These are phyloP conservation scores for Alternaria angustiovoidea DNA, from an alignment of 2,329 filamentous ascomycete species.

Conservation along the genomic window DNA sequence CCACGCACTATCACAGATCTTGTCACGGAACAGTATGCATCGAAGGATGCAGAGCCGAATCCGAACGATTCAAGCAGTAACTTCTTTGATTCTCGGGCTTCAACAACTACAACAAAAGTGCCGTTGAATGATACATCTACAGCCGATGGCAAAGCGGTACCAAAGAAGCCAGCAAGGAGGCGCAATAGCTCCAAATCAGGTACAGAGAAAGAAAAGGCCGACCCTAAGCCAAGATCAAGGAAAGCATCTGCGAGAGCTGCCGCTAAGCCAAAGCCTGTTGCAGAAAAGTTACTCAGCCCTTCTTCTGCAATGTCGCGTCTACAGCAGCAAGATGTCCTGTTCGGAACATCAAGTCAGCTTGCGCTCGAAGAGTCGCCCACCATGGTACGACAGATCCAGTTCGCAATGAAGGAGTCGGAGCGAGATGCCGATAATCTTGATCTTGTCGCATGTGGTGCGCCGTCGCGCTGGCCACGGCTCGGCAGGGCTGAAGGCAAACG, in stretches of 20 bases:
- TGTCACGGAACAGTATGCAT: constrained; percentile 47
- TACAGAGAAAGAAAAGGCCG: constrained; percentile 26
- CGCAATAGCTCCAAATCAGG: constrained; percentile 30
- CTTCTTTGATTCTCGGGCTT: constrained; percentile 37
- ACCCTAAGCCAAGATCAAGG: constrained; percentile 31
- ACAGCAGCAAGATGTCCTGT: constrained; percentile 47
- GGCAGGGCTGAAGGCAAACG: constrained; percentile 30
- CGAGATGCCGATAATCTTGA: constrained; percentile 19
- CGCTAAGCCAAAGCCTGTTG: constrained; percentile 37
- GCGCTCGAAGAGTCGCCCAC: constrained; percentile 49
- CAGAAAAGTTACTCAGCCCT: constrained; percentile 51
- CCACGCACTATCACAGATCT: constrained; percentile 51
- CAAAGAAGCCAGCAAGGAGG: constrained; percentile 32
- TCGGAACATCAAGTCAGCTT: constrained; percentile 53
- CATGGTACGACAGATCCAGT: constrained; percentile 46
- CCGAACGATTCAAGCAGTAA: constrained; percentile 19
- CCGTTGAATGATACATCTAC: constrained; percentile 37
- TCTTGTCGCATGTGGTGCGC: not conserved
- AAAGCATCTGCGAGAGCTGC: constrained; percentile 35
- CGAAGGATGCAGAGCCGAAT: constrained; percentile 16
- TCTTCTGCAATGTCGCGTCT: constrained; percentile 37
- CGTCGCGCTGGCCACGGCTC: constrained; percentile 29
- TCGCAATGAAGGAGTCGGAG: constrained; percentile 47
- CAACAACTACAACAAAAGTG: constrained; percentile 30
- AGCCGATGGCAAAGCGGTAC: constrained; percentile 10